Evolutionary conservation across 1,284 basidiomycete species (phyloP).

Genomic region (Omphalotus olearius): DNA sequence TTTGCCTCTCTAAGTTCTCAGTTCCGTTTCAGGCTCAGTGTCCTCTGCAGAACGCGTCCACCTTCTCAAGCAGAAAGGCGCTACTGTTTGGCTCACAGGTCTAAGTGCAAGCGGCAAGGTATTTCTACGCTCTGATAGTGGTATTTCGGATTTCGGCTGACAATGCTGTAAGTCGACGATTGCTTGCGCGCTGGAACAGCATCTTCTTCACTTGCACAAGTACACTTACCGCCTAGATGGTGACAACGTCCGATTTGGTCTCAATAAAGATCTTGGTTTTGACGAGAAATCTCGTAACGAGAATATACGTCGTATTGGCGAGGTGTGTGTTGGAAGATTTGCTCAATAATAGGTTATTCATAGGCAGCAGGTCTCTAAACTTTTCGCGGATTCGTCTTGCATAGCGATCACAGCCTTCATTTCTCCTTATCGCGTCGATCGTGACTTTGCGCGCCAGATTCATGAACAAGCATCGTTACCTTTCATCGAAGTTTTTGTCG

Average conservation of each 20-base stretch:
- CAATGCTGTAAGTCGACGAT: conserved; percentile 77
- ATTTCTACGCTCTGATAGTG: conserved; percentile 17
- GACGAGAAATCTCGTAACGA: conserved; percentile 93
- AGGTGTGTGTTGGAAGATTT: conserved; percentile 47
- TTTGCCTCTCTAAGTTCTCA: background rate
- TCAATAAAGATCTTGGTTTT: conserved; percentile 98
- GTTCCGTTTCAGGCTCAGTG: conserved; percentile 61
- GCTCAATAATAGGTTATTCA: background rate
- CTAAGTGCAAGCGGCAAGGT: conserved; percentile 90
- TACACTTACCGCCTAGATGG: conserved; percentile 94
- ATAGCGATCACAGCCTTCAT: conserved; percentile 96
- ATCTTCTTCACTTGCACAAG: conserved; percentile 83
- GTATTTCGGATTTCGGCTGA: conserved; percentile 1
- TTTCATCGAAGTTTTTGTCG: conserved; percentile 94
- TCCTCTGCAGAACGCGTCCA: conserved; percentile 60
- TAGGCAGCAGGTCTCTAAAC: conserved; percentile 74
- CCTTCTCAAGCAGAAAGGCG: conserved; percentile 76
- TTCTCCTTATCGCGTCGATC: conserved; percentile 92
- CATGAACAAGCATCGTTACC: conserved; percentile 73
- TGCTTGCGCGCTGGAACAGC: conserved; percentile 95
- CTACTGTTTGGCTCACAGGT: conserved; percentile 95
- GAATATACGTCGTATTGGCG: conserved; percentile 97
- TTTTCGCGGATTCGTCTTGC: conserved; percentile 88
- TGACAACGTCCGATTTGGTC: conserved; percentile 94
- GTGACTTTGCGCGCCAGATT: conserved; percentile 79